phyloP scores from a whole-genome alignment of 1,139 yeast genomes.

The Hansenula anomala region DNA sequence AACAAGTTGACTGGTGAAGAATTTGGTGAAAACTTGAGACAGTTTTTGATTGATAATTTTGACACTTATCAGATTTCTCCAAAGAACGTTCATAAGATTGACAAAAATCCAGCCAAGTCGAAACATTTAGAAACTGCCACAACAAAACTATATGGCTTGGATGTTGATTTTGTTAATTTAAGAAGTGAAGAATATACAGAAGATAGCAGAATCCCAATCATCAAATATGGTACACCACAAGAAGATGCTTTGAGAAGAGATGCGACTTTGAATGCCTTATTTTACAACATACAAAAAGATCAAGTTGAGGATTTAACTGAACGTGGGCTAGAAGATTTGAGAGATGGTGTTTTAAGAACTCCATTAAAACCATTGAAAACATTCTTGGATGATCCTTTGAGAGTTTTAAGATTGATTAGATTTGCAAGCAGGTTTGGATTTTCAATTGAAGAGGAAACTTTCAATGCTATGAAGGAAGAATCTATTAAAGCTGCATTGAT shows the following conservation, averaged over 20 bases:
- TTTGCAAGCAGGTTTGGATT: conserved; percentile 82
- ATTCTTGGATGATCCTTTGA: conserved; percentile 86
- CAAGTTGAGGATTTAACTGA: conserved; percentile 82
- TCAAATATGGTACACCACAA: conserved; percentile 78
- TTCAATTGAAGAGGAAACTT: conserved; percentile 52
- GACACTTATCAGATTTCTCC: conserved; percentile 40
- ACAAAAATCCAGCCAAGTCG: conserved; percentile 89
- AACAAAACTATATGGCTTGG: conserved; percentile 73
- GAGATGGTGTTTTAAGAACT: conserved; percentile 70
- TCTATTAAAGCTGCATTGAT: conserved; percentile 56
- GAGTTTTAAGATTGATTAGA: conserved; percentile 78
- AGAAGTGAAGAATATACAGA: conserved; percentile 82
- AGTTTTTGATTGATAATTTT: conserved; percentile 38
- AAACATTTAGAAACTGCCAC: conserved; percentile 97
- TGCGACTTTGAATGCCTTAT: conserved; percentile 89
- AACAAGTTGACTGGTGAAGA: conserved; percentile 80
- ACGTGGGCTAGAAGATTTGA: conserved; percentile 66
- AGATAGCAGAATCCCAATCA: conserved; percentile 75
- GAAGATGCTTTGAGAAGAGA: conserved; percentile 93
- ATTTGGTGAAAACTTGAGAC: conserved; percentile 65
- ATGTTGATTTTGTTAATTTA: conserved; percentile 88
- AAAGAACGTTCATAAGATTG: conserved; percentile 69
- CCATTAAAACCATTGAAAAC: conserved; percentile 84
- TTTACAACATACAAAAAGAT: conserved; percentile 68
- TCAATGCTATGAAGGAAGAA: conserved; percentile 58